A percentile compares a stretch with the other conserved stretches of the same genome.
Conservation (phyloP, 768 basidiomycete genomes). For the Xerocomellus intermedius region DNA sequence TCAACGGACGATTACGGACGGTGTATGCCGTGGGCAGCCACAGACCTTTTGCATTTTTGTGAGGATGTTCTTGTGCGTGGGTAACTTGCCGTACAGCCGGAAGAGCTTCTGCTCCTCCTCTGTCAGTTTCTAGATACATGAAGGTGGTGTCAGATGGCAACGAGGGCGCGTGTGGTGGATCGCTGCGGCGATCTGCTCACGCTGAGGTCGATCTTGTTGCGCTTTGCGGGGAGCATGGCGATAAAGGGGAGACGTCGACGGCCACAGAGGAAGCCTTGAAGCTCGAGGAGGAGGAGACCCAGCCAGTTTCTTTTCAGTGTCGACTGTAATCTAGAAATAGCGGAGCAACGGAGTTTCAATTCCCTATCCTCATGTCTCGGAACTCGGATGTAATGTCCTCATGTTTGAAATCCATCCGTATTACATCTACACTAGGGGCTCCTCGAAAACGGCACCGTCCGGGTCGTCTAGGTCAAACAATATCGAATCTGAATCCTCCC, state of each 20-base stretch:
- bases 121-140: conserved; percentile 59
- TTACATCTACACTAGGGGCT: conserved; percentile 6
- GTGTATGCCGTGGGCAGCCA: background rate
- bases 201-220: conserved; percentile 94
- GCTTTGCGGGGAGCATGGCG: conserved; percentile 70
- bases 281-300: background rate
- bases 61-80: conserved; percentile 89
- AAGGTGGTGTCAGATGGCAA: conserved; percentile 16
- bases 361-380: conserved; percentile 30
- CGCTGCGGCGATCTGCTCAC: conserved; percentile 45
- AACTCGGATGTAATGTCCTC: conserved; percentile 22
- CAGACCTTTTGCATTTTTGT: conserved; percentile 93
- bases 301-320: conserved; percentile 13
- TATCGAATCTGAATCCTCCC: conserved; percentile 16
- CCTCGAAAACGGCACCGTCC: background rate
- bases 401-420: conserved; percentile 19
- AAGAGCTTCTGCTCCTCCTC: conserved; percentile 94
- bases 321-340: conserved; percentile 21
- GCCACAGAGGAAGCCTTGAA: conserved; percentile 22
- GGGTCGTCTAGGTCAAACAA: conserved; percentile 13
- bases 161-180: background rate
- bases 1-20: conserved; percentile 5
- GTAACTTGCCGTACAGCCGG: conserved; percentile 91
- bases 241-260: conserved; percentile 17
- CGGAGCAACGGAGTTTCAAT: conserved; percentile 32